These are phyloP conservation scores for Metschnikowia anglica DNA, from an alignment of 805 yeast species.

Conservation along the genomic window DNA sequence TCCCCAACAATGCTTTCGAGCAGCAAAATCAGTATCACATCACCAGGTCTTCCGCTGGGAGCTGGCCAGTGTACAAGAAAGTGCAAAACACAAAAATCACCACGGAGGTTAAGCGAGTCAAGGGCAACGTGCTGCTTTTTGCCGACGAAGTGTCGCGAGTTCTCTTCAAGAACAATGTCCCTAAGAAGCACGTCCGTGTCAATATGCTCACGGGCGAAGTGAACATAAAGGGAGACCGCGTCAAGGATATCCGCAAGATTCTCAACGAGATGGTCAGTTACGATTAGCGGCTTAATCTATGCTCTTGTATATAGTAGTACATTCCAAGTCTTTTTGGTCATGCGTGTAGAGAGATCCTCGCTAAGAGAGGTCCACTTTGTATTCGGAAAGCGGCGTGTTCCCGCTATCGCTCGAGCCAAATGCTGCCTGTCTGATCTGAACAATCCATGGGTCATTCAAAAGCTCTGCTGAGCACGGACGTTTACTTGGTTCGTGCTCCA, in stretches of 20 bases:
- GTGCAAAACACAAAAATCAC: conserved; percentile 60
- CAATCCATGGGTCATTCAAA: conserved; percentile 87
- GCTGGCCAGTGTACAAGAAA: conserved; percentile 80
- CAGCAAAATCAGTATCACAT: conserved; percentile 38
- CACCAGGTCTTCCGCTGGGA: conserved; percentile 57
- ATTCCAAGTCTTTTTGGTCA: background rate
- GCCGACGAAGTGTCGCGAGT: conserved; percentile 59
- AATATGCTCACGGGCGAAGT: conserved; percentile 36
- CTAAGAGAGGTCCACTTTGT: conserved; percentile 6
- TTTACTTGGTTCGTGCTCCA: conserved; percentile 77
- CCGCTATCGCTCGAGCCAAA: conserved; percentile 46
- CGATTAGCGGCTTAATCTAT: background rate
- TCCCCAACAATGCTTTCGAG: conserved; percentile 33
- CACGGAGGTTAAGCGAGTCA: conserved; percentile 71
- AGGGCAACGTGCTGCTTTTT: conserved; percentile 65
- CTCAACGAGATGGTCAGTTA: conserved; percentile 22
- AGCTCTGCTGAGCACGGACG: conserved; percentile 85
- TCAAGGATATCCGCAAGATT: conserved; percentile 28
- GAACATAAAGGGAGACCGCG: conserved; percentile 42
- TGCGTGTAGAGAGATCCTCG: background rate
- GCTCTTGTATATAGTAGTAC: conserved; percentile 7
- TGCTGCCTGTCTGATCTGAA: conserved; percentile 65
- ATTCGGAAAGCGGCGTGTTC: conserved; percentile 39
- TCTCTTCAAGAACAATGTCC: conserved; percentile 24
- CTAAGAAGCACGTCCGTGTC: conserved; percentile 35